Evolutionary conservation across 2,329 filamentous ascomycete genomes (phyloP).

Genomic region (Alternaria sp.): DNA sequence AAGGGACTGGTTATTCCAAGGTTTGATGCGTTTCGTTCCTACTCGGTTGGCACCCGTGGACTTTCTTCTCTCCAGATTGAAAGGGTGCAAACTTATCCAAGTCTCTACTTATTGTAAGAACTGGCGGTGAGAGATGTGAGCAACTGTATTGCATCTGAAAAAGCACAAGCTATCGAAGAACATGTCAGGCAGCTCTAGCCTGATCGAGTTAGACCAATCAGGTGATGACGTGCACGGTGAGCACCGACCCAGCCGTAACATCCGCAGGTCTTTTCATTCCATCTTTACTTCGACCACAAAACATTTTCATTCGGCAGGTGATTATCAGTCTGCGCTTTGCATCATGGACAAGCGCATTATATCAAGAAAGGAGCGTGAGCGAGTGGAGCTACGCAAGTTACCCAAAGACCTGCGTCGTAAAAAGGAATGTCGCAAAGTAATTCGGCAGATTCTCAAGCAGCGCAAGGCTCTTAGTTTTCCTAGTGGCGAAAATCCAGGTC

Average conservation of each 20-base stretch:
- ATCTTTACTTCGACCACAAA: not conserved
- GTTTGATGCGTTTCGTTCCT: too few species aligned
- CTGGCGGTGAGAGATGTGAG: not conserved
- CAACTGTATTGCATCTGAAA: not conserved
- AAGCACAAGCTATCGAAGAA: not conserved
- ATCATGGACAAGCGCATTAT: not conserved
- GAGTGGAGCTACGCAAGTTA: not conserved
- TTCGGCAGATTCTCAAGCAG: not conserved
- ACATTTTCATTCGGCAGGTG: not conserved
- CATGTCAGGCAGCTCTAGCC: not conserved
- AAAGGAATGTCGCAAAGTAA: not conserved
- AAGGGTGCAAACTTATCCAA: not conserved
- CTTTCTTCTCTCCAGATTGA: not conserved
- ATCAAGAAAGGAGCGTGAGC: not conserved
- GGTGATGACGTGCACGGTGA: not conserved
- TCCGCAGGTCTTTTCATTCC: not conserved
- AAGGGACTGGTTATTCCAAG: too few species aligned
- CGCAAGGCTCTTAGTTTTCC: not conserved
- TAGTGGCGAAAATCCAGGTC: not conserved
- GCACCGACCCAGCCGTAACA: not conserved
- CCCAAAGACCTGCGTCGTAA: not conserved
- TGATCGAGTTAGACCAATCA: not conserved
- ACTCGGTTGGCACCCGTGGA: too few species aligned
- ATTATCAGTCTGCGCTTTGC: not conserved
- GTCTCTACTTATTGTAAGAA: rapidly evolving